A percentile compares a stretch with the other conserved stretches of the same genome.
These are phyloP conservation scores for Scutellaria baicalensis DNA, from an alignment of 257 asterid species.

Conservation along the genomic window DNA sequence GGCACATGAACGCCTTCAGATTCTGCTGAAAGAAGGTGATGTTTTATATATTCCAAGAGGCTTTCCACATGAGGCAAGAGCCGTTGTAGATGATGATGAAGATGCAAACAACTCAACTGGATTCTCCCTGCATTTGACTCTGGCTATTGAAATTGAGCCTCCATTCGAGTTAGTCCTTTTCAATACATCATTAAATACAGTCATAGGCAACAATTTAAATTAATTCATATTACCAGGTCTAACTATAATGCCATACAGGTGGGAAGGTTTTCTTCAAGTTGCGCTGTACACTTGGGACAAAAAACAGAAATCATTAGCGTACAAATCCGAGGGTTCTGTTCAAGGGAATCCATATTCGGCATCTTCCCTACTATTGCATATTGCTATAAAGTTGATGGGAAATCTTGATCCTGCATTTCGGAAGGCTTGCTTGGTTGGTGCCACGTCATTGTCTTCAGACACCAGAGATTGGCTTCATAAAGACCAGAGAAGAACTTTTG, in stretches of 20 bases:
- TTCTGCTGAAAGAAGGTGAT: conserved; percentile 67
- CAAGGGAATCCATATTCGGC: conserved; percentile 14
- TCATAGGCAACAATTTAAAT: too few species aligned
- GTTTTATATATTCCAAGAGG: conserved; percentile 82
- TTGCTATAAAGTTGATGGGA: conserved; percentile 50
- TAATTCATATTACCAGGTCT: too few species aligned
- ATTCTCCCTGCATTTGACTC: conserved; percentile 77
- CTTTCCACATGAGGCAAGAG: conserved; percentile 61
- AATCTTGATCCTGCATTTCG: conserved; percentile 48
- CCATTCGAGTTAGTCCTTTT: conserved; percentile 69
- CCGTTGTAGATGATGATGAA: conserved; percentile 28
- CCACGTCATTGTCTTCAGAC: conserved; percentile 29
- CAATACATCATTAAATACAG: neutral
- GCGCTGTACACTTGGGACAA: conserved; percentile 51
- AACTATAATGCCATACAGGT: conserved; percentile 30
- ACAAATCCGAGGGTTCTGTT: conserved; percentile 14
- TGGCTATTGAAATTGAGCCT: conserved; percentile 79
- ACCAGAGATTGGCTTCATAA: conserved; percentile 28
- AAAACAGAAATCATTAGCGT: conserved; percentile 23
- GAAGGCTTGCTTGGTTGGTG: conserved; percentile 75
- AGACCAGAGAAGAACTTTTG: conserved; percentile 40
- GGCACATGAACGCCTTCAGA: conserved; percentile 28
- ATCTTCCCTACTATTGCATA: conserved; percentile 43
- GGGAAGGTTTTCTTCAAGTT: conserved; percentile 80
- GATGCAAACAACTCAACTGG: conserved; percentile 16